These are phyloP conservation scores for Pseudogymnoascus pannorum DNA, from an alignment of 2,329 filamentous ascomycete genomes.

Conservation along the genomic window DNA sequence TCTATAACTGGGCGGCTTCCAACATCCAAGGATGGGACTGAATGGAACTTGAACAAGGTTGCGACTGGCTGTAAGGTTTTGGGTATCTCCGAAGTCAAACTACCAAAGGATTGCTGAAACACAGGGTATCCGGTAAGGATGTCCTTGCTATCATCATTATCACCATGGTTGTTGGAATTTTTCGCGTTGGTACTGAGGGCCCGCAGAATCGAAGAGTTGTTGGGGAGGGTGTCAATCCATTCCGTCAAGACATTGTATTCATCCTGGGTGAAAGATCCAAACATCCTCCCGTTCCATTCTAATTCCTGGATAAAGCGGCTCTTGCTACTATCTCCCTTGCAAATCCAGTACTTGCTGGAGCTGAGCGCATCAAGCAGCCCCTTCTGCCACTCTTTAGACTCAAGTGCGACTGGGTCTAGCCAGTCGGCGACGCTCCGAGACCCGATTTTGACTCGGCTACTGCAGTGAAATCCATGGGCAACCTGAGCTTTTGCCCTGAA, in stretches of 20 bases:
- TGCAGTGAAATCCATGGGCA: conserved; percentile 35
- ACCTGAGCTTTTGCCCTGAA: conserved; percentile 34
- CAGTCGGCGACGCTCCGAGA: conserved; percentile 33
- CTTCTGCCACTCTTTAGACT: conserved; percentile 27
- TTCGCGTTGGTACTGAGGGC: conserved; percentile 19
- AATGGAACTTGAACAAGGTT: background rate
- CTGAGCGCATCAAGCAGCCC: conserved; percentile 32
- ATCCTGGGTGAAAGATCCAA: conserved; percentile 39
- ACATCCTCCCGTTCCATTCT: conserved; percentile 42
- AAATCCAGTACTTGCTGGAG: conserved; percentile 35
- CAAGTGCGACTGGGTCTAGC: conserved; percentile 32
- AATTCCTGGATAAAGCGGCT: conserved; percentile 38
- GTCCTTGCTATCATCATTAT: conserved; percentile 12
- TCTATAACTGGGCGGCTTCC: conserved; percentile 12
- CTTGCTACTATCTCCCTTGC: conserved; percentile 32
- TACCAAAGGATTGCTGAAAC: background rate
- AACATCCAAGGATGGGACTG: conserved; percentile 10
- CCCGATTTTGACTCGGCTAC: conserved; percentile 34
- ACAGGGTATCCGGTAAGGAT: conserved; percentile 12
- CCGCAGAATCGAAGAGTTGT: conserved; percentile 13
- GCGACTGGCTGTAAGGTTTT: background rate
- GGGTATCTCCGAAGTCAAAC: background rate
- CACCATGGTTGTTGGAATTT: background rate
- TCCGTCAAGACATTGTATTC: conserved; percentile 32
- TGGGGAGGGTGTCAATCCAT: conserved; percentile 35